Evolutionary conservation across 116 monocot genomes (phyloP).

Genomic region (Papilionanthe hybrid): DNA sequence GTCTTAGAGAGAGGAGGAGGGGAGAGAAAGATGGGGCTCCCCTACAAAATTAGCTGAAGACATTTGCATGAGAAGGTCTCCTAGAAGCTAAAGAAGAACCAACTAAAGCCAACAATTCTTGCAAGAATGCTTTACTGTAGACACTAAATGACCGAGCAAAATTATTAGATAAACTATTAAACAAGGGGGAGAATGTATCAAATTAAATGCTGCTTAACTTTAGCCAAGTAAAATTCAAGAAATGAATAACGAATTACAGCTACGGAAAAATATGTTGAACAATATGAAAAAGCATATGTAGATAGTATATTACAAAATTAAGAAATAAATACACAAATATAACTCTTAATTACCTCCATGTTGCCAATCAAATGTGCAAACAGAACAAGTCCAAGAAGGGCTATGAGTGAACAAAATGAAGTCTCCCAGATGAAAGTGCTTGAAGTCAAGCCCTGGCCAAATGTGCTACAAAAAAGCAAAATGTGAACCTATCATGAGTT

Average conservation of each 20-base stretch:
- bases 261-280: background rate
- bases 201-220: background rate
- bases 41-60: too few relatives aligned
- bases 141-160: background rate
- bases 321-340: background rate
- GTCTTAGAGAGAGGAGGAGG: too few relatives aligned
- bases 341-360: slow-evolving; percentile 64
- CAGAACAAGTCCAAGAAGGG: slow-evolving; percentile 69
- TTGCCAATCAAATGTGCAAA: slow-evolving; percentile 95
- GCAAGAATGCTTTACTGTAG: background rate
- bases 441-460: slow-evolving; percentile 68
- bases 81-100: too few relatives aligned
- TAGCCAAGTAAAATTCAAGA: background rate
- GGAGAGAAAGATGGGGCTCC: too few relatives aligned
- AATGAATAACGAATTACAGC: background rate
- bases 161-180: background rate
- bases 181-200: background rate
- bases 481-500: background rate
- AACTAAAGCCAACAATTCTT: too few relatives aligned
- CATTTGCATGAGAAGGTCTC: too few relatives aligned
- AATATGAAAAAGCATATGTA: background rate
- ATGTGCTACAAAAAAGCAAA: slow-evolving; percentile 51
- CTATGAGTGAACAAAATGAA: slow-evolving; percentile 66
- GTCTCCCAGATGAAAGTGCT: slow-evolving; percentile 88
- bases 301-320: background rate